Base-by-base conservation (phyloP, 306 rosid genomes). In the Lathyrus aphaca region DNA sequence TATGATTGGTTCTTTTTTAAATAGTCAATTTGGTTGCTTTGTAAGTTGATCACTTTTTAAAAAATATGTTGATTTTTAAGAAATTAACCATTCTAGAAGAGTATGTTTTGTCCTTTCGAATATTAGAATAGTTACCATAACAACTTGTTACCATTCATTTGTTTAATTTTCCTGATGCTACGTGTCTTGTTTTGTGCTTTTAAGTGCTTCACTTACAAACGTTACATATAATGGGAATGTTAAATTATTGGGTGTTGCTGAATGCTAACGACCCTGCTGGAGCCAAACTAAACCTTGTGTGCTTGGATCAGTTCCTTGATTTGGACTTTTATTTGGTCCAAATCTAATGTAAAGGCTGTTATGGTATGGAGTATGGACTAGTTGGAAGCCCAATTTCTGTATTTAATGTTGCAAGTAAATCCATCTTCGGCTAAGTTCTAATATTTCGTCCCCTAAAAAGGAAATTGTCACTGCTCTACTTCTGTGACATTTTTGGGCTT, bases 91-190 rank as follows among this genome's bases (percentile, higher is more conserved):
- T 16, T 45, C 50, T 14, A 13, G 50, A 45, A 45, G 14, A 18
- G 12, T 50, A 4, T 50, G 10, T 50, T 50, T 50, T 12, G 19
- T 12, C 9, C 21, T 29, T 9, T 50, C 57, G 1, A 64, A 25
- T 57, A 38, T 39, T 17, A 16, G 43, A 55, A 30, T 59, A 59
- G 54, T 30, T 60, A 14, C 44, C 23, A 0, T 45, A 18, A 16
- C 10, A 51, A 51, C 30, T 8, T 2, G 60, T 67, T 23, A 46
- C 27, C 37, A 15, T 59, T 60, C 7, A 39, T 39, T 56, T 42
- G 56, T 58, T 57, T 40, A 29, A 42, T 21, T 56, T 48, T 58
- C 13, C 45, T 27, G 45, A 40, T 42, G 25, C 54, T 25, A 56
- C 14, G 18, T 49, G 38, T 32, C 18, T 23, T 65, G 38, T 42